Base-by-base conservation (phyloP, 768 basidiomycete species). In the Lactifluus rugatus region DNA sequence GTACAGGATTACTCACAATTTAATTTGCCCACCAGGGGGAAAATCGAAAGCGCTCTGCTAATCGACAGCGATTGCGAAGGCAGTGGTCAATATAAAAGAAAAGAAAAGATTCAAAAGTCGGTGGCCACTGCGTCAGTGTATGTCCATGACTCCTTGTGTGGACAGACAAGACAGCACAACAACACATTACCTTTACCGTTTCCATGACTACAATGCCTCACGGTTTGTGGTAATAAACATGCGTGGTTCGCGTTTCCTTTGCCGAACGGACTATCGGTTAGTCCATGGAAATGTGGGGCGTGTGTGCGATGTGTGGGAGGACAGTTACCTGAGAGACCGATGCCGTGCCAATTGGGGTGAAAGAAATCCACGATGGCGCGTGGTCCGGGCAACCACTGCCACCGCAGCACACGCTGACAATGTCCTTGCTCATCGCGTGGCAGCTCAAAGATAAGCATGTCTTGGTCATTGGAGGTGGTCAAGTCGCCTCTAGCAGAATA, bases 401-500 rank as follows among this genome's bases (percentile, higher is more conserved):
- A 28, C 28, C 28, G 7, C 28, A 9, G 6, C 28, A 31, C 28
- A 31, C 5, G 28, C 28, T 31, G 28, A 31, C 28, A 31, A n/a
- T 31, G 28, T 39, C 93, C 1, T 80, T 97, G 46, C 80, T 97
- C 41, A 75, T 97, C 62, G 95, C 96, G 36, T 96, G 91, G 88
- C 93, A 95, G 70, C 86, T 98, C 70, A 83, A 81, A 57, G 74
- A 78, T 64, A 92, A 89, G 65, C 78, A 75, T 19, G 91, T 96
- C 47, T 85, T 98, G 67, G 81, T 98, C 65, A 82, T 98, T 64
- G 96, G 96, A 44, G 96, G 95, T 9, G 96, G 96, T 48, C 83
- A 87, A 58, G 88, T 99, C 51, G 95, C 93, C 2, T 84, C 92
- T 2, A 83, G 89, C 52, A 84, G 96, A 54, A 79, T 98, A 54